Evolutionary conservation across 768 basidiomycete species (phyloP), one percentile per base, ranked within the genome.

Genomic region (Sarcodon aspratus): DNA sequence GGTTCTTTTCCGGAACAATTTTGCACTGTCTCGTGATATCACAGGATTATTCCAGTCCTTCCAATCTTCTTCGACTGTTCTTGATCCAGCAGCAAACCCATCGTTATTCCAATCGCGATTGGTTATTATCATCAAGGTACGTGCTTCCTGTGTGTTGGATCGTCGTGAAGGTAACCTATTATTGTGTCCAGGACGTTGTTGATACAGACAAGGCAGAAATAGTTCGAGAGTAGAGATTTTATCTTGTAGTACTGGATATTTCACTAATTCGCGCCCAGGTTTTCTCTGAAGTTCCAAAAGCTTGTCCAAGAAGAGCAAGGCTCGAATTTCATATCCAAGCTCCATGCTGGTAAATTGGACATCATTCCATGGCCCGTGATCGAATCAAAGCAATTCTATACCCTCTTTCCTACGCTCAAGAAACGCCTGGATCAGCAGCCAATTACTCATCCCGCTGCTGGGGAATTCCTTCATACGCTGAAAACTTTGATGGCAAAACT

Each of bases 361-460:
- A 81, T 82, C 12, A 69, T 82, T 11, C 80, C 80, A 4, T 82
- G 81, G 81, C 79, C 79, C 0, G 77, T 82, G 43, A 80, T 82
- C 31, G 76, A 79, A 54, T 80, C 80, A 0, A 68, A 61, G 42
- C 71, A 78, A 21, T 82, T 82, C 56, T 82, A 82, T 50, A 65
- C 59, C 2, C 55, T 80, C n/a, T 79, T 82, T 48, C 65, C 66
- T 0, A 58, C 62, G 0, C 52, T 82, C 32, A 77, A 74, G 52
- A 63, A 60, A 45, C 62, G 63, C 2, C 57, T 82, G 6, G 74
- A 80, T 50, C 62, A 66, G 42, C 78, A 80, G 50, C 50, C 55
- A 3, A 48, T 72, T 1, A 76, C 78, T 0, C 78, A 81, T 54
- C 61, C 57, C 0, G 64, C 69, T 0, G 80, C 75, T 0, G 74